These are phyloP conservation scores for Boletus subparvulus DNA, from an alignment of 768 basidiomycete species.

Conservation along the genomic window DNA sequence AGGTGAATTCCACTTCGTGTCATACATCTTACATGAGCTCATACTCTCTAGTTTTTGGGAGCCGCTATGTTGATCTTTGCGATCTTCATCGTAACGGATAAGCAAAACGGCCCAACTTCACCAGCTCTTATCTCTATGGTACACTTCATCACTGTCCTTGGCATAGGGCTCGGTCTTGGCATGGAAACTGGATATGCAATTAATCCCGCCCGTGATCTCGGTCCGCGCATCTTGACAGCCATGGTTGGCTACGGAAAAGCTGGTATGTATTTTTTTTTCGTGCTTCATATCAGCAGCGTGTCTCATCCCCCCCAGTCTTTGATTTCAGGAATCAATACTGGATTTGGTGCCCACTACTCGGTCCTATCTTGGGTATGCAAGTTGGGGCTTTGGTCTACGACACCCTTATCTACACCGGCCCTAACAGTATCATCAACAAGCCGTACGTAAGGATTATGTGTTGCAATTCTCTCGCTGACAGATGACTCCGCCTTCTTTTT, in stretches of 20 bases:
- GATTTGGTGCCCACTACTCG: slow-evolving; percentile 68
- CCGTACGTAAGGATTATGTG: slow-evolving; percentile 38
- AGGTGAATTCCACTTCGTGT: slow-evolving; percentile 27
- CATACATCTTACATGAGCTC: not conserved
- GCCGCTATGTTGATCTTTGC: slow-evolving; percentile 54
- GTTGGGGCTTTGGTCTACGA: slow-evolving; percentile 59
- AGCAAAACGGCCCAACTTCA: slow-evolving; percentile 47
- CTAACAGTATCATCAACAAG: slow-evolving; percentile 53
- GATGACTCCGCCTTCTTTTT: not conserved
- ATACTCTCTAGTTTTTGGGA: slow-evolving; percentile 48
- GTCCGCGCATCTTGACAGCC: slow-evolving; percentile 64
- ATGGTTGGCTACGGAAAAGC: slow-evolving; percentile 68
- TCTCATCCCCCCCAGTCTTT: slow-evolving; percentile 16
- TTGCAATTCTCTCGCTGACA: not conserved
- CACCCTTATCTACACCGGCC: slow-evolving; percentile 52
- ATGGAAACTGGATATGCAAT: slow-evolving; percentile 66
- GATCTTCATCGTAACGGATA: slow-evolving; percentile 55
- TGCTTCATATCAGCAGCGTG: not conserved
- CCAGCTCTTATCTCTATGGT: slow-evolving; percentile 53
- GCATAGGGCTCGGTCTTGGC: slow-evolving; percentile 57
- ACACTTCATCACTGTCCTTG: slow-evolving; percentile 57
- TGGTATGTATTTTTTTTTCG: slow-evolving; percentile 37
- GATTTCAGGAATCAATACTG: slow-evolving; percentile 58
- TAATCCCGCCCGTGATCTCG: slow-evolving; percentile 73
- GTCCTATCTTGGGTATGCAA: slow-evolving; percentile 58